phyloP scores from a whole-genome alignment of 192 early-diverging fungal genomes.

The Diversispora eburnea region DNA sequence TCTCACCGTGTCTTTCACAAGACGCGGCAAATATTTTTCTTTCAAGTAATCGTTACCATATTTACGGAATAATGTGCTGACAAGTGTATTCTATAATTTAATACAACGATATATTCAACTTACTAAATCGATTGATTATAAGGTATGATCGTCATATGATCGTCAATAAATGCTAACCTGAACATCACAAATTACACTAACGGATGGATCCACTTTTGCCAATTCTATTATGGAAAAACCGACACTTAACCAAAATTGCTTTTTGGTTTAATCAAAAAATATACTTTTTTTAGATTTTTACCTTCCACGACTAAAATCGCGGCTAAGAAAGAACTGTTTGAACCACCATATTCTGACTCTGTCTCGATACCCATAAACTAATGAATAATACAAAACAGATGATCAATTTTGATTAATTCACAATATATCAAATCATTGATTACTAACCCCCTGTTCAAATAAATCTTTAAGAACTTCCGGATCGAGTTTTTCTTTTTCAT shows the following conservation, averaged over 20 bases:
- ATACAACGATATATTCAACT: background rate
- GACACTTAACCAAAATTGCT: background rate
- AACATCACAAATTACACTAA: slow-evolving; percentile 90
- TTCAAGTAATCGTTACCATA: slow-evolving; percentile 74
- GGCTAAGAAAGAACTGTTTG: slow-evolving; percentile 76
- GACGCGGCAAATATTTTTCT: slow-evolving; percentile 78
- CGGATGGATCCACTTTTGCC: slow-evolving; percentile 91
- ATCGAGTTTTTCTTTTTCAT: slow-evolving; percentile 85
- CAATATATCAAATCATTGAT: slow-evolving; percentile 11
- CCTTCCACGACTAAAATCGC: slow-evolving; percentile 84
- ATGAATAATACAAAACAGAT: slow-evolving; percentile 19
- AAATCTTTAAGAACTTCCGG: slow-evolving; percentile 72
- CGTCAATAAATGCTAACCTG: slow-evolving; percentile 42
- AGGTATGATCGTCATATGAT: too few species aligned
- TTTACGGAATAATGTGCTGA: slow-evolving; percentile 87
- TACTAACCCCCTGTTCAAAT: slow-evolving; percentile 85
- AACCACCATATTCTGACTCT: slow-evolving; percentile 71
- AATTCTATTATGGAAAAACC: slow-evolving; percentile 55
- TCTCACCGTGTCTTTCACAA: slow-evolving; percentile 36
- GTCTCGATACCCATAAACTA: slow-evolving; percentile 94
- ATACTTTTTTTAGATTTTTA: slow-evolving; percentile 18
- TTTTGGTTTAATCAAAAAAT: background rate
- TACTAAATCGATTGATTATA: background rate
- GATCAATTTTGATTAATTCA: background rate
- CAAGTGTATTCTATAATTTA: slow-evolving; percentile 81